These are phyloP conservation scores for Juglanconis oblonga DNA, from an alignment of 2,329 filamentous ascomycete genomes.

Conservation along the genomic window DNA sequence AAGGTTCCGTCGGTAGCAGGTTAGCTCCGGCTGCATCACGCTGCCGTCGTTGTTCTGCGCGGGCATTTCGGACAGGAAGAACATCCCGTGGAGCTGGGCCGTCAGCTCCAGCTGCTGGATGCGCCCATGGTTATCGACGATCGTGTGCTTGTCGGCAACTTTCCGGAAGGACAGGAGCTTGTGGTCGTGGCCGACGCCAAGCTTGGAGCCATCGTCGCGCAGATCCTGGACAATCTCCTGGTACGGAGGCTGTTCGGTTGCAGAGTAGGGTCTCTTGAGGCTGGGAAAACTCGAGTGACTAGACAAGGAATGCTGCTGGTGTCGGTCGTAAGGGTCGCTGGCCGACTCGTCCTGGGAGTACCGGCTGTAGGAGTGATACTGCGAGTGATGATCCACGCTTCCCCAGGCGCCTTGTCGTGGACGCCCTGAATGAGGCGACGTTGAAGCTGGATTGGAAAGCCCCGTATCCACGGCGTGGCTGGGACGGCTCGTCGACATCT, in stretches of 20 bases:
- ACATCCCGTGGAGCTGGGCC: constrained; percentile 84
- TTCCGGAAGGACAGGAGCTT: constrained; percentile 59
- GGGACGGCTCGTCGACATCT: constrained; percentile 48
- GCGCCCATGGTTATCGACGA: constrained; percentile 57
- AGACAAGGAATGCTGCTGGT: constrained; percentile 44
- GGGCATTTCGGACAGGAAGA: constrained; percentile 79
- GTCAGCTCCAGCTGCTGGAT: constrained; percentile 61
- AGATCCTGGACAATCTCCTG: constrained; percentile 61
- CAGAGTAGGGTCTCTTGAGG: constrained; percentile 57
- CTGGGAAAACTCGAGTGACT: constrained; percentile 52
- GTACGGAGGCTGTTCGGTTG: constrained; percentile 53
- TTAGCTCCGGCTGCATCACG: constrained; percentile 73
- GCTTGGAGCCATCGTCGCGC: constrained; percentile 55
- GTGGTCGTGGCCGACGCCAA: constrained; percentile 58
- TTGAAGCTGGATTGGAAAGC: constrained; percentile 42
- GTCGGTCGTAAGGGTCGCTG: constrained; percentile 51
- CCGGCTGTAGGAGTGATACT: constrained; percentile 48
- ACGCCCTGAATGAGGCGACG: constrained; percentile 47
- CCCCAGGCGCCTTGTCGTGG: constrained; percentile 39
- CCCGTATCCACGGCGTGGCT: constrained; percentile 49
- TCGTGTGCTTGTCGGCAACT: constrained; percentile 56
- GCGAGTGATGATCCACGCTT: constrained; percentile 43
- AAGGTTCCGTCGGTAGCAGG: constrained; percentile 91
- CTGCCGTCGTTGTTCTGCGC: constrained; percentile 57
- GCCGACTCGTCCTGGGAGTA: constrained; percentile 50